Evolutionary conservation across 257 asterid species (phyloP).

Genomic region (Gentiana dahurica): DNA sequence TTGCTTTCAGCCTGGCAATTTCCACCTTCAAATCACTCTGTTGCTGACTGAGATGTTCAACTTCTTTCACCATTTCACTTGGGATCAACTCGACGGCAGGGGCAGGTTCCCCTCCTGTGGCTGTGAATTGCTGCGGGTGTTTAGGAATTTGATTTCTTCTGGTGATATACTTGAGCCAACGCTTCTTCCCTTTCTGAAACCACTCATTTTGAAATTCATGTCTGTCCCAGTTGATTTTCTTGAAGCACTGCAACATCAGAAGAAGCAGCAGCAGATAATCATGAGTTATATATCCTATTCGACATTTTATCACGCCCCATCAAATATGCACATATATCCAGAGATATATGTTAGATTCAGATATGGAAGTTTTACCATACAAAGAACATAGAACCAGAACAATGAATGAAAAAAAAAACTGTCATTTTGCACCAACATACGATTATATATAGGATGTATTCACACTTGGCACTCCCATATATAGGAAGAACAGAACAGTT

Average conservation of each 20-base stretch:
- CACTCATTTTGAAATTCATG: constrained; percentile 38
- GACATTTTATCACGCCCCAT: too few species aligned
- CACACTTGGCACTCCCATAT: too few species aligned
- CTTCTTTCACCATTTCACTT: constrained; percentile 14
- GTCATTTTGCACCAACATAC: not conserved
- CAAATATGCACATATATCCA: too few species aligned
- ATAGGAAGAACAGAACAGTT: too few species aligned
- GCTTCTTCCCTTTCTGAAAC: constrained; percentile 38
- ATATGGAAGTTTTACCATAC: too few species aligned
- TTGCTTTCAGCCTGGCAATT: constrained; percentile 17
- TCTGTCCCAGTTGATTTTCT: constrained; percentile 37
- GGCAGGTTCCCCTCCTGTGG: not conserved
- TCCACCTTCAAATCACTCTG: constrained; percentile 15
- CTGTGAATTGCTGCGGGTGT: constrained; percentile 1
- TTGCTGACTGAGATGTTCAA: constrained; percentile 16
- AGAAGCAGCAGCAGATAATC: not conserved
- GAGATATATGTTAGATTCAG: too few species aligned
- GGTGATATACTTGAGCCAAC: constrained; percentile 30
- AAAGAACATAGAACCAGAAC: not conserved
- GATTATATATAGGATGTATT: too few species aligned
- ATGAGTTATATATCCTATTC: too few species aligned
- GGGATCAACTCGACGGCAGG: not conserved
- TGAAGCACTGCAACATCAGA: constrained; percentile 27
- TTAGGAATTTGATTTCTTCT: constrained; percentile 15
- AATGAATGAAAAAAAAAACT: not conserved